Evolutionary conservation across 1,139 yeast species (phyloP), one percentile per base, ranked within the genome.

Genomic region (Geotrichum restrictum): DNA sequence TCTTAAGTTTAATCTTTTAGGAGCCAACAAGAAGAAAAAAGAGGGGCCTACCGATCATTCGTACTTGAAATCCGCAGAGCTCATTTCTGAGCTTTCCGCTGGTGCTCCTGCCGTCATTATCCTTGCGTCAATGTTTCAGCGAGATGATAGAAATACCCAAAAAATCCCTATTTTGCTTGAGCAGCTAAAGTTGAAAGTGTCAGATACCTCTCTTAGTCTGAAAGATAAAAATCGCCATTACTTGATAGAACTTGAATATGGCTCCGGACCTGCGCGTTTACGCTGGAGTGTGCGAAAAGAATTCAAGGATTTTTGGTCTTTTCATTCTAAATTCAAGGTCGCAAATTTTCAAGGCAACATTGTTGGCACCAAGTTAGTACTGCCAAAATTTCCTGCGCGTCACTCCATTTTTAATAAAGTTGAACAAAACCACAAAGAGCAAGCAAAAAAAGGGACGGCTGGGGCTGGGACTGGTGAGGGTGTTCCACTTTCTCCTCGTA

Each of bases 61-160:
- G 11, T 59, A 70, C 54, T 63, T 74, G 55, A 74, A 87, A 58
- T 88, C 94, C 0, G 79, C 82, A 11, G 80, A 76, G 53, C 72
- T 88, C 53, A 72, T 89, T 3, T 79, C 80, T 18, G 79, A 88
- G 43, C 72, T 89, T 56, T 62, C 80, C 1, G 74, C 88, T 6
- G 96, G 88, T n/a, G 76, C 85, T 3, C 95, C 97, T 0, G 86
- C 93, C 3, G 85, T 88, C 0, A 73, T 87, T 55, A 75, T 89
- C 52, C 74, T 89, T 14, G 91, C 94, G 1, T 81, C 95, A 1
- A 78, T 84, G 51, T 80, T 93, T 56, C 74, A 83, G 48, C 79
- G 81, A 52, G 97, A 89, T 66, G 96, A 88, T 56, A 80, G 79
- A 58, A 89, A 88, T 6, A 78, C 80, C 29, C 79, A 83, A 49